Evolutionary conservation across 192 early-diverging fungal species (phyloP).

Genomic region (Podila epigama): DNA sequence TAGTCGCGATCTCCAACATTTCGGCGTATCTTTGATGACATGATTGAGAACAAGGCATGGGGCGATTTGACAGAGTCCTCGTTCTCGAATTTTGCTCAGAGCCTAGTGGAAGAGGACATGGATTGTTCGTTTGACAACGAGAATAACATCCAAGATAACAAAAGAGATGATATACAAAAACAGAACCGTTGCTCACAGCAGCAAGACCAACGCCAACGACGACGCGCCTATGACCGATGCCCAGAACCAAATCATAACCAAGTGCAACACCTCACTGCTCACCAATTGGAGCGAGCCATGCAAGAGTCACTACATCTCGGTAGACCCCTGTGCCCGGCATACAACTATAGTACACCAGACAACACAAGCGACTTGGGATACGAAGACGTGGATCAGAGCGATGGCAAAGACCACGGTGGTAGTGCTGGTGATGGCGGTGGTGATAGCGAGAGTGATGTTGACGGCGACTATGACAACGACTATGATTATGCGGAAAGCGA

Average conservation of each 20-base stretch:
- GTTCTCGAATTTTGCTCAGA: not conserved
- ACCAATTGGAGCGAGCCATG: too few relatives aligned
- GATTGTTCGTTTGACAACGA: not conserved
- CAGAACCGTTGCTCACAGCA: too few relatives aligned
- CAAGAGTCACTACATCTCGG: too few relatives aligned
- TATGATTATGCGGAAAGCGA: not conserved
- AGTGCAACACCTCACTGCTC: too few relatives aligned
- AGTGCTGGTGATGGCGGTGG: not conserved
- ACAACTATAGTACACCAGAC: too few relatives aligned
- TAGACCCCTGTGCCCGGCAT: too few relatives aligned
- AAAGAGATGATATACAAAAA: too few relatives aligned
- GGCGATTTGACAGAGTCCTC: not conserved
- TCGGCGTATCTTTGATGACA: constrained; percentile 30
- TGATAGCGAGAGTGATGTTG: not conserved
- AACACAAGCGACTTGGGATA: too few relatives aligned
- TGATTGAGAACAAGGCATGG: constrained; percentile 23
- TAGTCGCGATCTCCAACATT: constrained; percentile 32
- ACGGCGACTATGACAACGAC: not conserved
- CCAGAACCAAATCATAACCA: not conserved
- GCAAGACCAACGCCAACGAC: not conserved
- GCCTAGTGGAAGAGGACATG: not conserved
- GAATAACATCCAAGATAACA: not conserved
- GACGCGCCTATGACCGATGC: not conserved
- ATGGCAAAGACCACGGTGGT: too few relatives aligned
- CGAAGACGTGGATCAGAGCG: not conserved